Base-by-base conservation (phyloP, 2,329 filamentous ascomycete genomes). In the Coniochaeta pulveracea region DNA sequence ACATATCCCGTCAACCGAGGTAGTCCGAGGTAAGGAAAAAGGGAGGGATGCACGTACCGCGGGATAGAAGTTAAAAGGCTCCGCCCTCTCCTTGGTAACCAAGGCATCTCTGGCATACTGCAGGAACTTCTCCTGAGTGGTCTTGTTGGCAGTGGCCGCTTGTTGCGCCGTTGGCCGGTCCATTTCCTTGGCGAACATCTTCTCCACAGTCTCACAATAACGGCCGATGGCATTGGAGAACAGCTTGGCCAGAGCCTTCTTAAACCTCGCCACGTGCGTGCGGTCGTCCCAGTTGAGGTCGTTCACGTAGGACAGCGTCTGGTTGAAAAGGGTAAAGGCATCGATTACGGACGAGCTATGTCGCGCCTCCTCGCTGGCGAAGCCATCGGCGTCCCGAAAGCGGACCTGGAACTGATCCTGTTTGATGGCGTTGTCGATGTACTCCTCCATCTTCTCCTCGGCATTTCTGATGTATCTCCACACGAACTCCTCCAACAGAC, bases 31-130 rank as follows among this genome's bases (percentile, higher is more conserved):
- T 26, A n/a, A n/a, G n/a, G n/a, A n/a, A n/a, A n/a, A n/a, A 4
- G 9, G n/a, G 18, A 7, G 30, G 10, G 4, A 3, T 18, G 6
- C 10, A 55, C 67, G 58, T 62, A 88, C 85, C 73, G 94, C 83
- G 3, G 85, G 77, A 46, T 86, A 91, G 60, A 98, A 98, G 42
- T 96, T 88, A 57, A 96, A 98, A 0, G 91, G 91, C 49, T 95
- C 89, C 25, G 91, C 78, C 56, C 88, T 93, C 40, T 95, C 88
- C 54, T 88, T 93, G 43, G 78, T 82, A 43, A 76, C 84, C 78
- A 88, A 93, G 4, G 88, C 83, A 50, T 96, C 91, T 55, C 91
- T 93, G 8, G 91, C 91, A 50, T 89, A 77, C 47, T 93, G 83
- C 62, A 96, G 76, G 66, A 88, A 89, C 49, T 85, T 91, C 52